Evolutionary conservation across 371 early-diverging fungal genomes (phyloP), one percentile per base, ranked within the genome.

Genomic region (Thermomucor indicae-seudaticae): DNA sequence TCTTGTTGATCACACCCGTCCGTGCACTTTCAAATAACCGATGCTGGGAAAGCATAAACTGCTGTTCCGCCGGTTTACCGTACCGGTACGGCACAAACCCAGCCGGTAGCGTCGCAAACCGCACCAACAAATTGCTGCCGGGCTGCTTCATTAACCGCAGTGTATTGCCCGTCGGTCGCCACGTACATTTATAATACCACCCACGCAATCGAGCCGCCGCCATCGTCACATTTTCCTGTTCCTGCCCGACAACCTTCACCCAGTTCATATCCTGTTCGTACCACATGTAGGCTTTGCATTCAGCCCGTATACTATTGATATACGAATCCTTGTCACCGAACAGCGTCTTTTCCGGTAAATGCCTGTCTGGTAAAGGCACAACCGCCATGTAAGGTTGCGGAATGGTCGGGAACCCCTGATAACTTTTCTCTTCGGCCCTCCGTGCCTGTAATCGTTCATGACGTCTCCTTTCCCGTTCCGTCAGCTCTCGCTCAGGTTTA

Each of bases 401-500:
- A 0, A 49, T 31, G 3, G 45, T 20, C 1, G 75, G 75, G 1
- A 34, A 16, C 6, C 64, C 64, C 16, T 59, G 64, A 42, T 58
- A 75, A 23, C 57, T 47, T 38, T 49, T 64, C 24, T 67, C 65
- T 43, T 69, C 67, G 3, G 49, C 45, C 5, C 47, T 20, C 16
- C 43, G 53, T 0, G 57, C 62, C 16, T 59, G 55, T 23, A 40
- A 51, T 10, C 54, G 41, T 38, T 75, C 75, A 11, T 40, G 62
- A 6, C 67, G 53, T 12, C 51, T 45, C 3, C 34, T 52, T 31
- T 71, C 75, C 19, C 47, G 55, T 37, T 58, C 60, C 8, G 71
- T 75, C 19, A 75, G 41, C 25, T 71, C 67, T 3, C 71, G 60
- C 16, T 71, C 70, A 0, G 75, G 71, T 40, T 57, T 61, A 5